phyloP scores from a whole-genome alignment of 371 early-diverging fungal genomes.

The Zancudomyces culisetae region DNA sequence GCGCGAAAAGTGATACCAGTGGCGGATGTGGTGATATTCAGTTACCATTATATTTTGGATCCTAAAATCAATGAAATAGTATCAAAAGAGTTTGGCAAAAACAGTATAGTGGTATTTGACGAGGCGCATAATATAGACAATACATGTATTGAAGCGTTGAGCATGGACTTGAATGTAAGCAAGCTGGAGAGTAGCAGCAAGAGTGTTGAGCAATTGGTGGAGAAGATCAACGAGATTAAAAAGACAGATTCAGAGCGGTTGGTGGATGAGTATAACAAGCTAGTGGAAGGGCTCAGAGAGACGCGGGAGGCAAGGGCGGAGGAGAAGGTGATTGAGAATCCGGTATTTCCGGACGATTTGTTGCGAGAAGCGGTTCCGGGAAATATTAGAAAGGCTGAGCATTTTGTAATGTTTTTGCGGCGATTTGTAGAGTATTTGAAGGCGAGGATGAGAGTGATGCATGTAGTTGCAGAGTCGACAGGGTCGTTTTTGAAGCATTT shows the following conservation, averaged over 20 bases:
- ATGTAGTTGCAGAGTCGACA: constrained; percentile 94
- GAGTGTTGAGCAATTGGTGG: constrained; percentile 47
- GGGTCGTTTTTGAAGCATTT: constrained; percentile 81
- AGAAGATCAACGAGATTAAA: constrained; percentile 64
- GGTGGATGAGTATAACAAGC: constrained; percentile 63
- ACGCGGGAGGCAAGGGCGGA: constrained; percentile 49
- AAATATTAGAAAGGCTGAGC: constrained; percentile 92
- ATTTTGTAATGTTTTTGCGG: constrained; percentile 92
- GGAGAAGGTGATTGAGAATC: constrained; percentile 55
- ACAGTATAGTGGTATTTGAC: constrained; percentile 97
- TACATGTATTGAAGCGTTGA: constrained; percentile 95
- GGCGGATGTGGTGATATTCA: constrained; percentile 97
- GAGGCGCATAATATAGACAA: constrained; percentile 99
- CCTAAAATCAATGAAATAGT: constrained; percentile 97
- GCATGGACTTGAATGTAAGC: constrained; percentile 80
- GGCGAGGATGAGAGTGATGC: constrained; percentile 91
- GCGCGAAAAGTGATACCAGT: constrained; percentile 66
- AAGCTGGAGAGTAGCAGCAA: constrained; percentile 77
- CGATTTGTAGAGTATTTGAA: constrained; percentile 98
- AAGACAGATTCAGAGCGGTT: constrained; percentile 66
- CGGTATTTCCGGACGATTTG: constrained; percentile 82
- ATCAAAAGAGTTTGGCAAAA: constrained; percentile 80
- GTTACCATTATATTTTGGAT: constrained; percentile 98
- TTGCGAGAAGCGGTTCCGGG: constrained; percentile 93
- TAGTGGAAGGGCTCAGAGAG: constrained; percentile 79